A percentile compares a stretch with the other conserved stretches of the same genome.
These are phyloP conservation scores for Dendrothele bispora DNA, from an alignment of 768 basidiomycete genomes.

Conservation along the genomic window DNA sequence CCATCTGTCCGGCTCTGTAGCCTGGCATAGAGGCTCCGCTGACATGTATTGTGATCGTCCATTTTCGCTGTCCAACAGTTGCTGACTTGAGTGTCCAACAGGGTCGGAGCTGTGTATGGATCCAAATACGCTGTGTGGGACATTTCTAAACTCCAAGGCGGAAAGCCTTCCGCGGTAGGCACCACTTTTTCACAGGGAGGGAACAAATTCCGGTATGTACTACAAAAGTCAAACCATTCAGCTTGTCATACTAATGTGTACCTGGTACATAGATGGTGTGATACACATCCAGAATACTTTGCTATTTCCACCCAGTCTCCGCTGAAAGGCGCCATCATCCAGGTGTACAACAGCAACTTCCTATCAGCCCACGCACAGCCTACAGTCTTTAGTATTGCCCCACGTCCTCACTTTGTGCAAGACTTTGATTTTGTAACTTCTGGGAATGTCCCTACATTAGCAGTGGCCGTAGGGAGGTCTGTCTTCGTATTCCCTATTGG, in stretches of 20 bases:
- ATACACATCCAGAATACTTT: conserved; percentile 73
- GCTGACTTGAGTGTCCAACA: conserved; percentile 24
- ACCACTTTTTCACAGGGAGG: conserved; percentile 67
- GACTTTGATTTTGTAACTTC: conserved; percentile 77
- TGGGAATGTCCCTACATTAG: conserved; percentile 64
- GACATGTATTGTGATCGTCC: conserved; percentile 59
- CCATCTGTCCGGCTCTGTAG: conserved; percentile 57
- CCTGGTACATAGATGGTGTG: conserved; percentile 63
- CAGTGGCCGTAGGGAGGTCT: conserved; percentile 60
- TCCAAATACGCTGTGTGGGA: conserved; percentile 79
- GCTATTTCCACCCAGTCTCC: conserved; percentile 67
- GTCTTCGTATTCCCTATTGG: conserved; percentile 65
- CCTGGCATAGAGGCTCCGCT: conserved; percentile 68
- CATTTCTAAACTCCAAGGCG: conserved; percentile 66
- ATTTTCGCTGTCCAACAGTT: not conserved
- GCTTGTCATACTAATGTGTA: not conserved
- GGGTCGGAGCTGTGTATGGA: conserved; percentile 76
- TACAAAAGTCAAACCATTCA: conserved; percentile 2
- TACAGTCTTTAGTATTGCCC: conserved; percentile 53
- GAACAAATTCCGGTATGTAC: conserved; percentile 61
- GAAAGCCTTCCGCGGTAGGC: conserved; percentile 66
- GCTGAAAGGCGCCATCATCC: conserved; percentile 61
- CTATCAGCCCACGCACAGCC: conserved; percentile 66
- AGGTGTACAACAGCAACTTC: conserved; percentile 69
- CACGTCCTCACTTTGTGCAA: conserved; percentile 63